Base-by-base conservation (phyloP, 768 basidiomycete genomes). In the Tulasnella calospora region DNA sequence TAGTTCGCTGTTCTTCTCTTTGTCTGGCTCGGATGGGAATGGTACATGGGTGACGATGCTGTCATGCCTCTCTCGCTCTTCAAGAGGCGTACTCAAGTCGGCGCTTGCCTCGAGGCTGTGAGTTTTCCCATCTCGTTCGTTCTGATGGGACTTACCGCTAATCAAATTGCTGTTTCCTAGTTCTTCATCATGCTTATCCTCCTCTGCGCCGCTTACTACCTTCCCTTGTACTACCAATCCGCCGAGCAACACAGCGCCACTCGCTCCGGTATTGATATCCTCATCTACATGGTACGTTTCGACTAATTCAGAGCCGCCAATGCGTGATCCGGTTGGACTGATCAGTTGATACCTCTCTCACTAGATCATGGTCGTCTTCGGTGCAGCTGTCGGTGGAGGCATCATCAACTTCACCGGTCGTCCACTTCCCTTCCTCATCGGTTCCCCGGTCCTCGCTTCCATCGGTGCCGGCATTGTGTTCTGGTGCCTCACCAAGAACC, bases 21-120 rank as follows among this genome's bases (percentile, higher is more conserved):
- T 30, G 74, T 80, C 71, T 82, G 81, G 71, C 82, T 85, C 67
- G 81, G 80, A 30, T 86, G 85, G 85, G 81, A 85, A 73, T 82
- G 79, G 69, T 79, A 80, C 80, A 77, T 85, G 61, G 84, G 84
- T 55, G 83, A 85, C 23, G 55, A 80, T 23, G 85, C 85, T 7
- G 84, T 86, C 82, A 83, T 87, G 61, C 84, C 84, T 19, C 78
- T 85, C 38, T 21, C 23, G 8, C 81, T 86, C 51, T 83, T 87
- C 79, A 81, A 80, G 57, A 81, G 82, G 23, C 80, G 84, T 27
- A 83, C 83, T 19, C 81, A 82, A 75, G 73, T 84, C 55, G 83
- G 83, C 8, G 79, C 81, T 19, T 81, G 82, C 71, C 78, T 81
- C 80, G 78, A 82, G 81, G 81, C 83, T 21, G 57, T 77, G 36